These are phyloP conservation scores for Coccomyxa subellipsoidea DNA, from an alignment of 163 green algal species.

Conservation along the genomic window DNA sequence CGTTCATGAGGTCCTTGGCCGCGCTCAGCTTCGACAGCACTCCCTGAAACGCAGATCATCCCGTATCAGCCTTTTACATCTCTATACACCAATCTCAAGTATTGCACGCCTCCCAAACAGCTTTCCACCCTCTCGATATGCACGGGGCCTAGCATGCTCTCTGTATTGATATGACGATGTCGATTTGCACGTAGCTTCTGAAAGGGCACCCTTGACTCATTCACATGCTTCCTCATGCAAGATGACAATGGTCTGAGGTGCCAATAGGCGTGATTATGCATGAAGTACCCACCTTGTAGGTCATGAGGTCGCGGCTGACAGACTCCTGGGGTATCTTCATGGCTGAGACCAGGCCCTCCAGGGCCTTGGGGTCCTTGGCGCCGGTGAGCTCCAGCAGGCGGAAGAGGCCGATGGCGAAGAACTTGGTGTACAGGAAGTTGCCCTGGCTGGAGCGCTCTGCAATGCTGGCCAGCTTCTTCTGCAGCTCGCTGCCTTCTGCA, in stretches of 20 bases:
- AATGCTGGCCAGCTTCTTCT: slow-evolving; percentile 57
- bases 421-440: slow-evolving; percentile 85
- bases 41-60: too few species aligned
- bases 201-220: background rate
- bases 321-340: slow-evolving; percentile 49
- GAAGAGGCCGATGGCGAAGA: slow-evolving; percentile 93
- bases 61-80: too few species aligned
- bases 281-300: slow-evolving; percentile 59
- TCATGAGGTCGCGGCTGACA: slow-evolving; percentile 75
- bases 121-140: too few species aligned
- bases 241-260: background rate
- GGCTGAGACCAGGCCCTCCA: slow-evolving; percentile 70
- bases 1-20: slow-evolving; percentile 78
- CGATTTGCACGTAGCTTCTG: background rate
- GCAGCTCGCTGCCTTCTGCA: slow-evolving; percentile 33
- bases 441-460: slow-evolving; percentile 34
- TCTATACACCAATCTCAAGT: too few species aligned
- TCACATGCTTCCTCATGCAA: background rate
- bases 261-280: background rate
- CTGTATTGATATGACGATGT: too few species aligned
- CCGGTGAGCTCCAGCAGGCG: slow-evolving; percentile 68
- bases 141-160: too few species aligned
- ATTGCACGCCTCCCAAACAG: too few species aligned
- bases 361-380: slow-evolving; percentile 76
- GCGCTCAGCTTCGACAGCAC: slow-evolving; percentile 74